These are phyloP conservation scores for Metschnikowia anglica DNA, from an alignment of 805 yeast genomes.

Conservation along the genomic window DNA sequence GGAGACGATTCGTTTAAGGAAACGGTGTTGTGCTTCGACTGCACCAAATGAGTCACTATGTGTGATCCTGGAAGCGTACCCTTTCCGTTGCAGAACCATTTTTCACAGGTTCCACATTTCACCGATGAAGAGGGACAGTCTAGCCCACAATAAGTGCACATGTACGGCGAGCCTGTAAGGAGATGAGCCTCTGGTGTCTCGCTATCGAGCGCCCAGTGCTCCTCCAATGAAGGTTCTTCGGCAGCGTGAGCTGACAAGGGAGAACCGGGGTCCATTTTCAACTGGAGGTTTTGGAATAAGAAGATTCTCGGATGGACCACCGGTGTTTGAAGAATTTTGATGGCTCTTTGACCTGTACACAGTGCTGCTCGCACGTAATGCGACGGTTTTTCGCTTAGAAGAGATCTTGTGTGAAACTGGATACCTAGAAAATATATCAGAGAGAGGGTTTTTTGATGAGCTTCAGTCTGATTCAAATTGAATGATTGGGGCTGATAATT, in stretches of 20 bases:
- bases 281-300: neutral
- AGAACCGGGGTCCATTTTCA: slow-evolving; percentile 9
- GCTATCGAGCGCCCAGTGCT: slow-evolving; percentile 3
- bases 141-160: slow-evolving; percentile 74
- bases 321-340: slow-evolving; percentile 3
- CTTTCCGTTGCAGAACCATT: slow-evolving; percentile 88
- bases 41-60: slow-evolving; percentile 79
- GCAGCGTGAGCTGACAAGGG: neutral
- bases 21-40: slow-evolving; percentile 73
- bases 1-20: slow-evolving; percentile 77
- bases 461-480: too few relatives aligned
- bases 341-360: slow-evolving; percentile 4
- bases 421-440: too few relatives aligned
- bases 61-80: slow-evolving; percentile 64
- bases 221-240: neutral
- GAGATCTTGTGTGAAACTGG: too few relatives aligned
- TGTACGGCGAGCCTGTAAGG: neutral
- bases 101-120: slow-evolving; percentile 71
- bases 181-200: neutral
- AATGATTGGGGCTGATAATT: too few relatives aligned
- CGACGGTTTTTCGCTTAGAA: neutral
- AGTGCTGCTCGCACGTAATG: neutral
- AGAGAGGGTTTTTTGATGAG: too few relatives aligned
- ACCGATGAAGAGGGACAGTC: slow-evolving; percentile 63
- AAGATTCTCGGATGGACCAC: neutral